Evolutionary conservation across 179 eudicot species (phyloP).

Genomic region (Vitellaria paradoxa): DNA sequence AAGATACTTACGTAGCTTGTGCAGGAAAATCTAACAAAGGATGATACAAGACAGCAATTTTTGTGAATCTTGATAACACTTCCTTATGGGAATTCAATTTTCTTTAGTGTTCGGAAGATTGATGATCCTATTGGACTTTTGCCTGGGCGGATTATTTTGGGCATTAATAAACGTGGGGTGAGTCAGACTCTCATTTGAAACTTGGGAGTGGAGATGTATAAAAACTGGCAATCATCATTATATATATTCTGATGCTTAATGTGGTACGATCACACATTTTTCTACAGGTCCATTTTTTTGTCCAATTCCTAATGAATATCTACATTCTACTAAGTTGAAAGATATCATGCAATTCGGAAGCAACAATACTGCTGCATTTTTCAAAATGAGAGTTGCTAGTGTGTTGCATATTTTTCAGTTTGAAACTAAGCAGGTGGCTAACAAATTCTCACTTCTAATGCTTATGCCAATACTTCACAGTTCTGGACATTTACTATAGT

Average conservation of each 20-base stretch:
- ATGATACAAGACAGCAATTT: conserved; percentile 94
- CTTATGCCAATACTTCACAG: neutral
- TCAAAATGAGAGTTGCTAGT: conserved; percentile 99
- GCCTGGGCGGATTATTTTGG: conserved; percentile 86
- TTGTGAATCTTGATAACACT: conserved; percentile 77
- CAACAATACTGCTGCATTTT: conserved; percentile 94
- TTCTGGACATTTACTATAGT: neutral
- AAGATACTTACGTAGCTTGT: conserved; percentile 13
- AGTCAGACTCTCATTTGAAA: conserved; percentile 14
- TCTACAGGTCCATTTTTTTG: conserved; percentile 91
- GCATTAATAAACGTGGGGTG: conserved; percentile 98
- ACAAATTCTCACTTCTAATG: neutral
- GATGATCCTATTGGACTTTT: conserved; percentile 99
- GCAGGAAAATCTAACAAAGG: conserved; percentile 85
- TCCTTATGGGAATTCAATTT: conserved; percentile 96
- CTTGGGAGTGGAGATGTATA: neutral
- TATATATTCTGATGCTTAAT: neutral
- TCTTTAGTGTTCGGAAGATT: conserved; percentile 95
- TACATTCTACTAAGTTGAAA: conserved; percentile 93
- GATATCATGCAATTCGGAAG: conserved; percentile 99
- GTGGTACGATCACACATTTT: conserved; percentile 5
- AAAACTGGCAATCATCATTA: neutral
- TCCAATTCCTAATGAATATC: conserved; percentile 94
- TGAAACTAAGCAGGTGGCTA: conserved; percentile 91
- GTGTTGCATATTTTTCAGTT: conserved; percentile 96